Conservation (phyloP, 306 rosid genomes). For the Cicer yamashitae region DNA sequence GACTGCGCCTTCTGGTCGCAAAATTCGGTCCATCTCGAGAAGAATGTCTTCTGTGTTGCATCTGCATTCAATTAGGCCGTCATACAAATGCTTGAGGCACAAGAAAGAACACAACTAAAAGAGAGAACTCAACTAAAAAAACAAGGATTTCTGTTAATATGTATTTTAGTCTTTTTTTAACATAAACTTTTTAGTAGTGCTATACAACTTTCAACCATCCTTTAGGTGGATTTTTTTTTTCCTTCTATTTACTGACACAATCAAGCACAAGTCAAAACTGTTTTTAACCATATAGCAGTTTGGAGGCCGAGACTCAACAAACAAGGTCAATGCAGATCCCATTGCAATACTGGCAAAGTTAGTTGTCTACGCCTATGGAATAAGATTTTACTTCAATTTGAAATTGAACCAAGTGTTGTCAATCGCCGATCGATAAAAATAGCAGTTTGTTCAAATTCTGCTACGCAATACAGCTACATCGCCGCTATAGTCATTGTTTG, state of each 20-base stretch:
- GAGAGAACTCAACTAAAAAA: neutral
- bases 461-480: too few species aligned
- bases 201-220: too few species aligned
- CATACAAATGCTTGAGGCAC: constrained; percentile 30
- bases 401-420: too few species aligned
- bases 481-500: too few species aligned
- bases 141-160: neutral
- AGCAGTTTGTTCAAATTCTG: too few species aligned
- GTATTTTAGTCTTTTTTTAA: too few species aligned
- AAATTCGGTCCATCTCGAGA: constrained; percentile 89
- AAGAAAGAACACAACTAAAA: neutral
- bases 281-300: neutral
- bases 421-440: too few species aligned
- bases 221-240: too few species aligned
- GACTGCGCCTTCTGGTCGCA: constrained; percentile 94
- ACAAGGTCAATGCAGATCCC: neutral
- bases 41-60: constrained; percentile 88
- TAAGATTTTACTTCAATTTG: too few species aligned
- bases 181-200: too few species aligned
- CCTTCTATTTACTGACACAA: neutral
- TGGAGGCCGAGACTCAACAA: constrained; percentile 20
- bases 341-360: constrained; percentile 12
- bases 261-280: neutral
- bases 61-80: constrained; percentile 51
- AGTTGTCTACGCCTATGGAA: neutral